These are phyloP conservation scores for Aspergillus fischeri DNA, from an alignment of 2,329 filamentous ascomycete genomes.

Conservation along the genomic window DNA sequence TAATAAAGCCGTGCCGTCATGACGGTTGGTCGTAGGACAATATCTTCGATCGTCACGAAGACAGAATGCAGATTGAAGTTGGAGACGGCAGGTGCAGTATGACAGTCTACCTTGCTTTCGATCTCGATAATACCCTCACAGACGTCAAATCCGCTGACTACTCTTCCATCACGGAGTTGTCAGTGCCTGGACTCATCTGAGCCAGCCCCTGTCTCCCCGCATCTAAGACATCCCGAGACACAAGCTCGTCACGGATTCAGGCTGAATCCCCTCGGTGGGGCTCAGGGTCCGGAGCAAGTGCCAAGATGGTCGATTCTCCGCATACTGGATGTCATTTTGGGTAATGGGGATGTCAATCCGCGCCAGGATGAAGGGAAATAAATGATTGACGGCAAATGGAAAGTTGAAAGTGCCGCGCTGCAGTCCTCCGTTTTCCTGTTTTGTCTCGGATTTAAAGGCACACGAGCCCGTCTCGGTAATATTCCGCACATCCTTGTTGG, in stretches of 20 bases:
- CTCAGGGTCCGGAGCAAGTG: no score
- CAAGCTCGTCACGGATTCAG: not conserved
- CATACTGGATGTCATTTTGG: not conserved
- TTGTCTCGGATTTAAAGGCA: not conserved
- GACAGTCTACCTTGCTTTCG: no score
- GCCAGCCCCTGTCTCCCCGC: no score
- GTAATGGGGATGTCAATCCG: not conserved
- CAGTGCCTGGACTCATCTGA: no score
- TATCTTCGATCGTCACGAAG: no score
- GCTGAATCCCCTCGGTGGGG: not conserved
- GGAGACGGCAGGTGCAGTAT: no score
- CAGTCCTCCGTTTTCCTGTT: not conserved
- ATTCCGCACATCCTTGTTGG: not conserved
- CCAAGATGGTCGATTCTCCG: not conserved
- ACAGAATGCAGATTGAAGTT: no score
- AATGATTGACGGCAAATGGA: not conserved
- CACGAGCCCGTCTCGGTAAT: not conserved
- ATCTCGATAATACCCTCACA: no score
- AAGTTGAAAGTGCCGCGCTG: not conserved
- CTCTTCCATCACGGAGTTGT: no score
- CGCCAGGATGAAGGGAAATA: not conserved
- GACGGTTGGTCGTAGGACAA: no score
- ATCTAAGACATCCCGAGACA: not conserved
- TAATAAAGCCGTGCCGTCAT: no score
- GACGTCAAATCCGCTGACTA: no score